Evolutionary conservation across 2,329 filamentous ascomycete genomes (phyloP).

Genomic region (Zarea fungicola): DNA sequence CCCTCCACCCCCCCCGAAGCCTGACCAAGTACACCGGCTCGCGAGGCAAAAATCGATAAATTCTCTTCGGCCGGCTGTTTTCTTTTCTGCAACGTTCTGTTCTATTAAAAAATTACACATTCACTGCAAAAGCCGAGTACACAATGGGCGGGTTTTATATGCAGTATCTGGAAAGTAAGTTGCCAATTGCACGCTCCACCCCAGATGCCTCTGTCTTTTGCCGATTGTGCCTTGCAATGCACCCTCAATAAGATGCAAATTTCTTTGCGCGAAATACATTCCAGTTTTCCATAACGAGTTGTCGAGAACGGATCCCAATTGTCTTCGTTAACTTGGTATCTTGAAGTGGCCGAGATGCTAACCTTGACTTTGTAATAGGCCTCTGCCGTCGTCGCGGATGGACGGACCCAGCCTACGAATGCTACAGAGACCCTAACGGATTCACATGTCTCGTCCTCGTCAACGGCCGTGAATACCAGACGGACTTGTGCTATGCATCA

Average conservation of each 20-base stretch:
- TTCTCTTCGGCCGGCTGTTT: conserved; percentile 10
- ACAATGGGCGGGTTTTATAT: conserved; percentile 63
- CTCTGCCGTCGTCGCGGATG: conserved; percentile 92
- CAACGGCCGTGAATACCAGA: conserved; percentile 95
- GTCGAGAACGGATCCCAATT: too few species aligned
- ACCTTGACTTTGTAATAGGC: conserved; percentile 47
- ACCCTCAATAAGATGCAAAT: background rate
- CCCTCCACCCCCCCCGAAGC: background rate
- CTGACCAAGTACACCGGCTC: conserved; percentile 7
- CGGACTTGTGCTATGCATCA: conserved; percentile 77
- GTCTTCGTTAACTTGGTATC: too few species aligned
- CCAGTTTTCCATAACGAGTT: too few species aligned
- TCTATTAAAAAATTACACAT: background rate
- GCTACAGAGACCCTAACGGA: conserved; percentile 66
- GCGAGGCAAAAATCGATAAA: conserved; percentile 7
- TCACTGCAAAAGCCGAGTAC: conserved; percentile 5
- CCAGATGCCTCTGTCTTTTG: background rate
- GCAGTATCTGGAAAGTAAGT: conserved; percentile 73
- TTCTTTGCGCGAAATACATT: too few species aligned
- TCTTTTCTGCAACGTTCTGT: conserved; percentile 1
- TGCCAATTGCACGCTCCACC: conserved; percentile 13
- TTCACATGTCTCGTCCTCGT: conserved; percentile 89
- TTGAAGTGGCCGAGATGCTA: too few species aligned
- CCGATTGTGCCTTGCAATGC: background rate
- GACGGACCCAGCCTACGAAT: conserved; percentile 85